Evolutionary conservation across 2,329 filamentous ascomycete species (phyloP).

Genomic region (Sporothrix schenckii): DNA sequence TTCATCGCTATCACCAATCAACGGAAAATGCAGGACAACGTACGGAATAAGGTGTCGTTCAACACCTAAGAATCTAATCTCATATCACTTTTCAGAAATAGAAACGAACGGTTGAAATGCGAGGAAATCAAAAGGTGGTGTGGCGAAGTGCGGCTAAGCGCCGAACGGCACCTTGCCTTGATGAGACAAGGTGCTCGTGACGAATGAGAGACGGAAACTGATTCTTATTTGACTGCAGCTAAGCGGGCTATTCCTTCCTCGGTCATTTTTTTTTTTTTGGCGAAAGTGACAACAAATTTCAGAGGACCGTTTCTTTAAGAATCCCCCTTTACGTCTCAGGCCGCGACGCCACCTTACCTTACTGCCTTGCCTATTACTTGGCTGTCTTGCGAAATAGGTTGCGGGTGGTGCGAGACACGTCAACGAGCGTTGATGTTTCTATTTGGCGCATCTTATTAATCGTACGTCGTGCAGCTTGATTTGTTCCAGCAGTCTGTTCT

Average conservation of each 20-base stretch:
- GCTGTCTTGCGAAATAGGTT: not conserved
- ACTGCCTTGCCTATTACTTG: not conserved
- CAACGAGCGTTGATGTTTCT: not conserved
- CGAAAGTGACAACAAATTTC: too few species aligned
- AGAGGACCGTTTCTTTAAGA: not conserved
- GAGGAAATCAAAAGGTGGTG: not conserved
- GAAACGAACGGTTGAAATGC: constrained; percentile 5
- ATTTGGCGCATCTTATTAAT: not conserved
- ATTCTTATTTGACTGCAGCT: constrained; percentile 8
- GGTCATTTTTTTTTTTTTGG: not conserved
- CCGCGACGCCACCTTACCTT: not conserved
- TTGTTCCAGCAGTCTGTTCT: too few species aligned
- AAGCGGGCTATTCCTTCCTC: not conserved
- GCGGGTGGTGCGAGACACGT: not conserved
- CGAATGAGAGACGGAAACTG: constrained; percentile 29
- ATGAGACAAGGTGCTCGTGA: constrained; percentile 14
- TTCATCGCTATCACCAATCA: not conserved
- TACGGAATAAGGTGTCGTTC: too few species aligned
- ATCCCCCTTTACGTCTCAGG: too few species aligned
- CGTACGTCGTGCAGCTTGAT: too few species aligned
- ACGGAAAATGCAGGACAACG: not conserved
- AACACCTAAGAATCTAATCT: too few species aligned
- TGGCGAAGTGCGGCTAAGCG: constrained; percentile 25
- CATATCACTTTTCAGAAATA: not conserved
- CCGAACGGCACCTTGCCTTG: constrained; percentile 13